These are phyloP conservation scores for Starmerella geochares DNA, from an alignment of 805 yeast species.

Conservation along the genomic window DNA sequence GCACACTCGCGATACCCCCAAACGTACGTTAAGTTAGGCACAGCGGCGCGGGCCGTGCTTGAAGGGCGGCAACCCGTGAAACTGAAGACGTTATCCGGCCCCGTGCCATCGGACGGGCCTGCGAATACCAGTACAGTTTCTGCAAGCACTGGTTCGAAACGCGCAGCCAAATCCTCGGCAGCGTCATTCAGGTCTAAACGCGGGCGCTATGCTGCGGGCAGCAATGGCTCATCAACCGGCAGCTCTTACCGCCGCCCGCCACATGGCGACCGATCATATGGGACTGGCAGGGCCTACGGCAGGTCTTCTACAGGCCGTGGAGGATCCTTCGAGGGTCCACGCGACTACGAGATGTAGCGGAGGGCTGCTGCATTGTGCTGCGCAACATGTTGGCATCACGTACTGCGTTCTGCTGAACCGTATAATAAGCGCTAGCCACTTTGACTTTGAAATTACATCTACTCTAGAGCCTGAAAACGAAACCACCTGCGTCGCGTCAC, in stretches of 20 bases:
- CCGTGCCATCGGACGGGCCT: slow-evolving; percentile 1
- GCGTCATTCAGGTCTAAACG: neutral
- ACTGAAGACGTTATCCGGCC: slow-evolving; percentile 18
- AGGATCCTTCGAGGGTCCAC: neutral
- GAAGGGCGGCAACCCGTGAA: slow-evolving; percentile 28
- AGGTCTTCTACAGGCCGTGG: too few species aligned
- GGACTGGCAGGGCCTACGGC: too few species aligned
- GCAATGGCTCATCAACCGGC: neutral
- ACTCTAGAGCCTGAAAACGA: too few species aligned
- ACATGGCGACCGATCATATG: too few species aligned
- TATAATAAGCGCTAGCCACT: too few species aligned
- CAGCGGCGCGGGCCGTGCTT: slow-evolving; percentile 43
- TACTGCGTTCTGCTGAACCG: too few species aligned
- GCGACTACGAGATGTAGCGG: neutral
- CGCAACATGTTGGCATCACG: too few species aligned
- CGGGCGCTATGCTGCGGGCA: neutral
- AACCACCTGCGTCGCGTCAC: too few species aligned
- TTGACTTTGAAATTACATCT: too few species aligned
- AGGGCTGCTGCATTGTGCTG: too few species aligned
- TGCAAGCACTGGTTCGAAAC: neutral
- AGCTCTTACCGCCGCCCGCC: too few species aligned
- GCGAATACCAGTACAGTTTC: neutral
- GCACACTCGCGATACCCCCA: slow-evolving; percentile 72
- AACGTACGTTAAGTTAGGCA: slow-evolving; percentile 60
- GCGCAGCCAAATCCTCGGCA: neutral